Evolutionary conservation across 352 stramenopile species (phyloP).

Genomic region (Thalassiosira oceanica): DNA sequence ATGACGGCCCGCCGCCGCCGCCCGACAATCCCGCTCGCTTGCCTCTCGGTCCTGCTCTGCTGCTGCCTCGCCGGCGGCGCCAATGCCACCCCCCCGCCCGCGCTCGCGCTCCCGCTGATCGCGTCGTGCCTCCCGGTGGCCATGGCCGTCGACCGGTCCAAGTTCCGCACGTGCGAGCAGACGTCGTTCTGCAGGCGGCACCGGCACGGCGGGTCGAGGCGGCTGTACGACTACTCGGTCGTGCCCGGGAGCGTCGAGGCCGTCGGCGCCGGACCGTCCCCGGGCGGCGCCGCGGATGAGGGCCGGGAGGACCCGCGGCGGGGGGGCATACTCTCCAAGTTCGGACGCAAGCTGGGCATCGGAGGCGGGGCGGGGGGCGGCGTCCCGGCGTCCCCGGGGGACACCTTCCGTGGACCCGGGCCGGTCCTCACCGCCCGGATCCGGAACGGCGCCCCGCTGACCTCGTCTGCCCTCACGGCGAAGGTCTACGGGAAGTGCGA

Average conservation of each 20-base stretch:
- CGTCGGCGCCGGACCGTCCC: slow-evolving; percentile 12
- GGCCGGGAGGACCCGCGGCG: not conserved
- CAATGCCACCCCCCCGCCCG: no score
- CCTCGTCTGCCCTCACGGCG: slow-evolving; percentile 50
- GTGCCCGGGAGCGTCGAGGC: slow-evolving; percentile 52
- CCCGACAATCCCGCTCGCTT: no score
- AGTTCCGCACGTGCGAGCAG: slow-evolving; percentile 97
- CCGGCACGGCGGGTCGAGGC: slow-evolving; percentile 59
- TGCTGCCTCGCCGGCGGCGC: no score
- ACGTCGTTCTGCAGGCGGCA: slow-evolving; percentile 96
- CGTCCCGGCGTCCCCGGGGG: not conserved
- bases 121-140: slow-evolving; percentile 24
- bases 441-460: slow-evolving; percentile 50
- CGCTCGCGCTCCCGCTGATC: no score
- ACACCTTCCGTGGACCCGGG: slow-evolving; percentile 49
- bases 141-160: slow-evolving; percentile 91
- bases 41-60: no score
- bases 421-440: slow-evolving; percentile 67
- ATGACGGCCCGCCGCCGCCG: no score
- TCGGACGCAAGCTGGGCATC: slow-evolving; percentile 19
- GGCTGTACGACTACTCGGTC: slow-evolving; percentile 68
- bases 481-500: slow-evolving; percentile 11
- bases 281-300: not conserved
- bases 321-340: slow-evolving; percentile 34
- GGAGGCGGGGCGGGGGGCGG: not conserved